These are phyloP conservation scores for Sugiyamaella marilandica DNA, from an alignment of 805 yeast species.

Conservation along the genomic window DNA sequence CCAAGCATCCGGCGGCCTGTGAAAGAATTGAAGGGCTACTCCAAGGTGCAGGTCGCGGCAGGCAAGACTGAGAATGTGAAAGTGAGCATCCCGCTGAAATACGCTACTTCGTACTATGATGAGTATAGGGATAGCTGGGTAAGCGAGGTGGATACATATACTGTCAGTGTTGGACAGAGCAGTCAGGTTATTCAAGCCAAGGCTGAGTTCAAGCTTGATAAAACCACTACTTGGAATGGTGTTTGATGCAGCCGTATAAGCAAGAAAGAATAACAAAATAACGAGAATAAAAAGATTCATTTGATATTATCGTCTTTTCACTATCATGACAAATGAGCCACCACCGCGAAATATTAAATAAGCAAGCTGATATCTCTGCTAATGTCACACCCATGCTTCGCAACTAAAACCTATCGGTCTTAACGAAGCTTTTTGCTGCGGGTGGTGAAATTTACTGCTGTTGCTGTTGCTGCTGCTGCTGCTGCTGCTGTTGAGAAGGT, in stretches of 20 bases:
- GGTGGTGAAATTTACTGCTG: neutral
- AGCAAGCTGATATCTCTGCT: neutral
- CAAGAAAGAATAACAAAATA: too few species aligned
- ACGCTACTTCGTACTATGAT: slow-evolving; percentile 53
- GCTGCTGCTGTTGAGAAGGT: neutral
- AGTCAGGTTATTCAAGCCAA: slow-evolving; percentile 13
- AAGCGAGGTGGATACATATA: slow-evolving; percentile 47
- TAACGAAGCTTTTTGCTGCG: neutral
- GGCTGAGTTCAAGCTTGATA: slow-evolving; percentile 18
- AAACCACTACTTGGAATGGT: slow-evolving; percentile 27
- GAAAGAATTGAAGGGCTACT: slow-evolving; percentile 58
- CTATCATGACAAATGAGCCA: too few species aligned
- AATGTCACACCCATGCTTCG: neutral
- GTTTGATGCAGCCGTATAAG: slow-evolving; percentile 10
- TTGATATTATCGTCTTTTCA: neutral
- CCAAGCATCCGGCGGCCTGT: slow-evolving; percentile 46
- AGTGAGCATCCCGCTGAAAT: slow-evolving; percentile 41
- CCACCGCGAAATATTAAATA: too few species aligned
- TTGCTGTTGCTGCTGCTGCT: neutral
- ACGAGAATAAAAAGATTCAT: too few species aligned
- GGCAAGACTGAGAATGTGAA: slow-evolving; percentile 40
- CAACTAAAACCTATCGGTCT: neutral
- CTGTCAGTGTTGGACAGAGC: slow-evolving; percentile 28
- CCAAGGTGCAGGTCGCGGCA: slow-evolving; percentile 43
- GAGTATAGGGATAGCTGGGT: slow-evolving; percentile 47